A percentile compares a stretch with the other conserved stretches of the same genome.
These are phyloP conservation scores for Chaetomium globosum DNA, from an alignment of 2,329 filamentous ascomycete species.

Conservation along the genomic window DNA sequence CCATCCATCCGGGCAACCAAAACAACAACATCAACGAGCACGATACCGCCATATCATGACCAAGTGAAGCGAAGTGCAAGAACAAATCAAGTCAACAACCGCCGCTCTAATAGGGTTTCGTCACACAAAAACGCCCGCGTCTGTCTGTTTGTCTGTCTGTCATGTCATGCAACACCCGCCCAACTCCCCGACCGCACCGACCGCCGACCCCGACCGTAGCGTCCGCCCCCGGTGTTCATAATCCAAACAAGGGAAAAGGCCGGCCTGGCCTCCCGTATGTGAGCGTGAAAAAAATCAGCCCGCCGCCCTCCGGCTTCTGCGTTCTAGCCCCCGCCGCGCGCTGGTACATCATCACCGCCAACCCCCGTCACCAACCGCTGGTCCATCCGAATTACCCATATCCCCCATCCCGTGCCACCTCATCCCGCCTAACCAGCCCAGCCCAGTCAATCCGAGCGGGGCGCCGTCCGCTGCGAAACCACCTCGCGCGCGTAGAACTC, in stretches of 20 bases:
- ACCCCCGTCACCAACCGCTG: background rate
- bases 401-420: background rate
- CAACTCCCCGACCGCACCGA: background rate
- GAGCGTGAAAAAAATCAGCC: background rate
- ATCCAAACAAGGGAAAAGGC: background rate
- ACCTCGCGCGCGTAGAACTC: slow-evolving; percentile 96
- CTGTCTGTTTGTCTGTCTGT: slow-evolving; percentile 9
- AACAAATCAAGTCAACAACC: background rate
- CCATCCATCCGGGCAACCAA: no score
- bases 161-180: background rate
- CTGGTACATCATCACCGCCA: background rate
- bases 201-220: background rate
- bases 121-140: slow-evolving; percentile 8
- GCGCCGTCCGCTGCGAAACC: slow-evolving; percentile 49
- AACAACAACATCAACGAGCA: no score
- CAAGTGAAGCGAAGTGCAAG: no score
- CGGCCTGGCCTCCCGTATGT: background rate
- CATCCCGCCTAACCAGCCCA: background rate
- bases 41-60: no score
- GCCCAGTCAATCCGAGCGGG: background rate
- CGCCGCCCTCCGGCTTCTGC: no score
- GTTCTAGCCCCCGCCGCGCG: no score
- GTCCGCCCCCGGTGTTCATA: background rate
- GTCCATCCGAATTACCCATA: background rate
- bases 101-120: slow-evolving; percentile 2